These are phyloP conservation scores for Neurospora sp. DNA, from an alignment of 495 filamentous ascomycete genomes.

Conservation along the genomic window DNA sequence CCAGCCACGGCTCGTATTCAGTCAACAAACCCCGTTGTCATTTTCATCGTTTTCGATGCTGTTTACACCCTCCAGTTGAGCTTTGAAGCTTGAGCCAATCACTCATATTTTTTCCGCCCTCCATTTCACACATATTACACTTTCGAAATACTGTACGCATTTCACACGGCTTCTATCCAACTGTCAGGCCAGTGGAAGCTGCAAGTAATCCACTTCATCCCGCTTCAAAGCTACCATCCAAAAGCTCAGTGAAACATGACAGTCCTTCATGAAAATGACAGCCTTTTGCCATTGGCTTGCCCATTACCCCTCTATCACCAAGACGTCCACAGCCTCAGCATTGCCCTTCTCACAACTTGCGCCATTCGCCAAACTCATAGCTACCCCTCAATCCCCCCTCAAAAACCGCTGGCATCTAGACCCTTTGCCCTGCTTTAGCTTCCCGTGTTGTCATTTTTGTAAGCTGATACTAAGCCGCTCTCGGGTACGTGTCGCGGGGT, in stretches of 20 bases:
- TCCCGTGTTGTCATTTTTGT: not conserved
- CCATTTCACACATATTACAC: not conserved
- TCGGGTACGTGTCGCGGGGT: not conserved
- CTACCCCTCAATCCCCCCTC: not conserved
- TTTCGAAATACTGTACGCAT: not conserved
- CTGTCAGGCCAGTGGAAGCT: not conserved
- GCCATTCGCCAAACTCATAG: not conserved
- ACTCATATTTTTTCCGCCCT: not conserved
- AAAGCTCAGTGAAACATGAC: not conserved
- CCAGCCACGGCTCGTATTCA: not conserved
- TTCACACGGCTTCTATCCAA: not conserved
- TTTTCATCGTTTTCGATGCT: not conserved
- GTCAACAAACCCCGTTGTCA: not conserved
- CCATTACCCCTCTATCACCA: not conserved
- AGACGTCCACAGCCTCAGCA: not conserved
- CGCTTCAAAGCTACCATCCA: not conserved
- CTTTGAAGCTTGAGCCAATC: not conserved
- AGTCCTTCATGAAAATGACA: no score
- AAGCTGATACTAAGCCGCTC: not conserved
- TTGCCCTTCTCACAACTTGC: not conserved
- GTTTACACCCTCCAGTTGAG: not conserved
- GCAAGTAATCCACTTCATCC: not conserved
- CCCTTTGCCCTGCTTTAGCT: not conserved
- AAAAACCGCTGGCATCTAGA: not conserved
- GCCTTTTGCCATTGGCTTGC: no score